Evolutionary conservation across 768 basidiomycete species (phyloP).

Genomic region (Scleroderma bovista): DNA sequence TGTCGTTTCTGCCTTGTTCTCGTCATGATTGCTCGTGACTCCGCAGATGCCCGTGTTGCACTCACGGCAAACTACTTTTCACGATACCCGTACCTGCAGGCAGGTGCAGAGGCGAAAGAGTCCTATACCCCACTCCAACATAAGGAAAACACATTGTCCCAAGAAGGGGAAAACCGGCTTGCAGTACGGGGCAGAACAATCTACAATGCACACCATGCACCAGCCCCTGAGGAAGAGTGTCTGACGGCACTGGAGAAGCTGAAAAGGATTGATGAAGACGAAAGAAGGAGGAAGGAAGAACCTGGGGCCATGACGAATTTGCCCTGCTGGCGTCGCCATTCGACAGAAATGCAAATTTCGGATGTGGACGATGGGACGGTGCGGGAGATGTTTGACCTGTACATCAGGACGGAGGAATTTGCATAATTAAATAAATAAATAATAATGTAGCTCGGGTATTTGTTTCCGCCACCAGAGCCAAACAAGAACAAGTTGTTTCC

Average conservation of each 20-base stretch:
- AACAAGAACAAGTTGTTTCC: conserved; percentile 36
- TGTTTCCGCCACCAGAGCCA: conserved; percentile 26
- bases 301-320: conserved; percentile 4
- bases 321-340: background rate
- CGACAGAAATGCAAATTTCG: background rate
- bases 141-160: background rate
- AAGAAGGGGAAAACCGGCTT: conserved; percentile 2
- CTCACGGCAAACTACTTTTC: conserved; percentile 25
- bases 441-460: background rate
- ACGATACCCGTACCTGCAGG: conserved; percentile 15
- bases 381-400: conserved; percentile 37
- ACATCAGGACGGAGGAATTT: conserved; percentile 32
- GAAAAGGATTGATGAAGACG: conserved; percentile 19
- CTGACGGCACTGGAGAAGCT: conserved; percentile 5
- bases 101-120: conserved; percentile 5
- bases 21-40: conserved; percentile 17
- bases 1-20: background rate
- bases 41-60: conserved; percentile 32
- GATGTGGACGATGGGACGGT: conserved; percentile 8
- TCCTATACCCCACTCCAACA: conserved; percentile 1
- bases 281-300: conserved; percentile 4
- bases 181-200: conserved; percentile 24
- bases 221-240: background rate
- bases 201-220: conserved; percentile 14
- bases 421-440: conserved; percentile 7